Percentiles rank a stretch among this genome's conserved stretches.
Evolutionary conservation across 176 grass and related monocot species (phyloP).

Genomic region (Canna indica): DNA sequence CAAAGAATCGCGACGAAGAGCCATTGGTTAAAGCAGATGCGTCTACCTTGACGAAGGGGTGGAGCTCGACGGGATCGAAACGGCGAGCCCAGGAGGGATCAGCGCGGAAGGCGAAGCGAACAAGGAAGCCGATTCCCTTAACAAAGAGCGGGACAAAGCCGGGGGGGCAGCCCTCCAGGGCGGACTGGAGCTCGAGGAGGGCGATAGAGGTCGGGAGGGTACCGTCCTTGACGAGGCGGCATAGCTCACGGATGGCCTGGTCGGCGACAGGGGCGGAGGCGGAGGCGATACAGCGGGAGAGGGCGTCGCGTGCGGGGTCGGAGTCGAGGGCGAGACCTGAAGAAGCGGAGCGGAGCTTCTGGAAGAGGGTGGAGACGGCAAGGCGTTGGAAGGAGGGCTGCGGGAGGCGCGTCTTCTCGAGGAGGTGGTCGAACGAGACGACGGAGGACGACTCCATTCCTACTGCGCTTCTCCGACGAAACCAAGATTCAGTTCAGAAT

Average conservation of each 20-base stretch:
- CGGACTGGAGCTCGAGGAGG: conserved; percentile 28
- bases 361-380: conserved; percentile 16
- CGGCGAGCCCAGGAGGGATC: conserved; percentile 12
- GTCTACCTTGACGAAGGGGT: conserved; percentile 47
- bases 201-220: conserved; percentile 26
- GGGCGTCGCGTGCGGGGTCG: conserved; percentile 12
- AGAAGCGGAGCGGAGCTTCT: conserved; percentile 36
- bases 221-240: conserved; percentile 30
- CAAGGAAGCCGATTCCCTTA: conserved; percentile 24
- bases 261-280: conserved; percentile 24
- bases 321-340: conserved; percentile 26
- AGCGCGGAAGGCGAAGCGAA: conserved; percentile 7
- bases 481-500: no score
- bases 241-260: conserved; percentile 36
- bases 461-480: conserved; percentile 19
- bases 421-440: conserved; percentile 31
- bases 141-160: conserved; percentile 17
- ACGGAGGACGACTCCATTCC: conserved; percentile 27
- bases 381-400: conserved; percentile 20
- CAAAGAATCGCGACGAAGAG: not conserved
- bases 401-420: conserved; percentile 14
- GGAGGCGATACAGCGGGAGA: conserved; percentile 30
- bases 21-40: not conserved
- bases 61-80: conserved; percentile 24
- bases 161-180: conserved; percentile 13